Evolutionary conservation across 1,284 basidiomycete species (phyloP).

Genomic region (Vanrija sp.): DNA sequence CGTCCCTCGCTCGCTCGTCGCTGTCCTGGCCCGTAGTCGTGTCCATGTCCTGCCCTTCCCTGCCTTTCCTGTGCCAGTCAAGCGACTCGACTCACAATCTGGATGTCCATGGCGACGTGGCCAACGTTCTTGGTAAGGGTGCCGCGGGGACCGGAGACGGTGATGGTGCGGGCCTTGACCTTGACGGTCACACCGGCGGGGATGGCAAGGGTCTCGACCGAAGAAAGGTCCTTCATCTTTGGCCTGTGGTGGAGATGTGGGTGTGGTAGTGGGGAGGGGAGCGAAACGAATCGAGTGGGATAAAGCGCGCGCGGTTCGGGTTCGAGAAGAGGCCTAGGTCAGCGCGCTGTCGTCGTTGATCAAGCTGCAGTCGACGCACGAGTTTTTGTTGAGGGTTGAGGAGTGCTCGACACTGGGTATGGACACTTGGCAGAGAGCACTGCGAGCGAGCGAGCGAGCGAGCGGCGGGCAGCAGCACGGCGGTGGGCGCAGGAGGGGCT

Average conservation of each 20-base stretch:
- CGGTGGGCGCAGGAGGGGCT: not conserved
- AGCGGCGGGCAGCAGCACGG: not conserved
- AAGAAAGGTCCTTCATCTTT: slow-evolving; percentile 52
- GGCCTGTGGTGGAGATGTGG: slow-evolving; percentile 10
- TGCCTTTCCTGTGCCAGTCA: not conserved
- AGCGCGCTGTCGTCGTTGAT: not conserved
- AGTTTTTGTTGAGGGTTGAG: slow-evolving; percentile 11
- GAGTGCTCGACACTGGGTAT: not conserved
- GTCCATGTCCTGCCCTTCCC: not conserved
- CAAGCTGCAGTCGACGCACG: not conserved
- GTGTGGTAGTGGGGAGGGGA: not conserved
- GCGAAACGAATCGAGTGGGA: not conserved
- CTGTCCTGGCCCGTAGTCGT: not conserved
- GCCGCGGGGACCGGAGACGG: slow-evolving; percentile 84
- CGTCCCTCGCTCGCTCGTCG: not conserved
- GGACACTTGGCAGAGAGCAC: too few relatives aligned
- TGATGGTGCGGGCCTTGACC: slow-evolving; percentile 85
- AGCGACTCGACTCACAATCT: slow-evolving; percentile 57
- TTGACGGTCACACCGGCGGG: slow-evolving; percentile 77
- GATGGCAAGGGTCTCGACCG: slow-evolving; percentile 78
- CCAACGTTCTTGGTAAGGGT: slow-evolving; percentile 85
- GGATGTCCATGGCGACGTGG: slow-evolving; percentile 96
- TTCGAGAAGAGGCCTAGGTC: not conserved
- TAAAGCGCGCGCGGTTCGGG: not conserved
- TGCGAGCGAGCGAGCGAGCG: not conserved